A percentile compares a stretch with the other conserved stretches of the same genome.
Evolutionary conservation across 345 rosid genomes (phyloP).

Genomic region (Anastatica hierochuntica): DNA sequence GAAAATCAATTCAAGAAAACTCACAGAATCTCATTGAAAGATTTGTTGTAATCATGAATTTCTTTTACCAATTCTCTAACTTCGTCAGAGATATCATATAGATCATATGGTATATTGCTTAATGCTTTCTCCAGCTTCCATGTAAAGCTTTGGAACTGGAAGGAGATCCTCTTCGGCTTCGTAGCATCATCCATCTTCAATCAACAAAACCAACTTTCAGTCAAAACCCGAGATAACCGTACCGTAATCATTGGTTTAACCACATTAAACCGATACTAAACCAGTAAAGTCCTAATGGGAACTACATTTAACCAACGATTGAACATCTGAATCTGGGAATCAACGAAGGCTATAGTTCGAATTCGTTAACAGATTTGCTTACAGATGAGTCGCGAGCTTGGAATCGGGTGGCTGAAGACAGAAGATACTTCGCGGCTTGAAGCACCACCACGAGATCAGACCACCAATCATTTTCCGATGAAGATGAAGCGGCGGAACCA

Average conservation of each 20-base stretch:
- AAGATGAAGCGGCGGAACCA: conserved; percentile 17
- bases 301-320: too few species aligned
- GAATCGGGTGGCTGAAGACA: conserved; percentile 33
- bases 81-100: conserved; percentile 70
- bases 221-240: too few species aligned
- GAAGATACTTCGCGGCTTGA: conserved; percentile 46
- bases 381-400: conserved; percentile 40
- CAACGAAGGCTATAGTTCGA: too few species aligned
- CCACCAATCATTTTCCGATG: conserved; percentile 40
- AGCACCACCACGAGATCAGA: conserved; percentile 57
- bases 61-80: conserved; percentile 67
- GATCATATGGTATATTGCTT: conserved; percentile 50
- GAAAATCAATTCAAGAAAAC: neutral
- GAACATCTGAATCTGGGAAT: too few species aligned
- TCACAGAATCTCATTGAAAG: neutral
- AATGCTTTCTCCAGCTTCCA: conserved; percentile 82
- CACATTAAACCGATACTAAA: too few species aligned
- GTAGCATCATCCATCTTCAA: conserved; percentile 63
- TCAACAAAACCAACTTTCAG: conserved; percentile 35
- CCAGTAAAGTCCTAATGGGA: too few species aligned
- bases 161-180: conserved; percentile 43
- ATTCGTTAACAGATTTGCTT: conserved; percentile 22
- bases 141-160: conserved; percentile 73
- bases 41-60: neutral
- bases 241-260: too few species aligned